Conservation (phyloP, 2,329 filamentous ascomycete species). For the Sphaerostilbella broomeana region DNA sequence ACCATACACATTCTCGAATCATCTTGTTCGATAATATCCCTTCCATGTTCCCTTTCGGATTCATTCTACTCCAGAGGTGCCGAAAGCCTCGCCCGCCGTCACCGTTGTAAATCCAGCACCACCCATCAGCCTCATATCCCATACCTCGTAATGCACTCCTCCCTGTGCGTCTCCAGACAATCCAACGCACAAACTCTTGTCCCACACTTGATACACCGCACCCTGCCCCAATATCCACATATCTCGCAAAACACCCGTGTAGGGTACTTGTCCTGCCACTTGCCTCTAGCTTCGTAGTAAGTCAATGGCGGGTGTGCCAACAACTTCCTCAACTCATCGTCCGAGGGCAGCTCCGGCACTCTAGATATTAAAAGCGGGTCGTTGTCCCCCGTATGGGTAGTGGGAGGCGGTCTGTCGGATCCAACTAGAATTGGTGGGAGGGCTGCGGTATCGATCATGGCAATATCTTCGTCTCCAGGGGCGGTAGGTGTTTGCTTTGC, state of each 20-base stretch:
- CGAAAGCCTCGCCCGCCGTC: no score
- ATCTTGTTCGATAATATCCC: no score
- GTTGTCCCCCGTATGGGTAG: constrained; percentile 41
- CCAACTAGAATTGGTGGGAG: constrained; percentile 29
- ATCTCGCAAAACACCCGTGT: constrained; percentile 66
- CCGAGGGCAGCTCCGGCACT: constrained; percentile 51
- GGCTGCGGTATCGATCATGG: constrained; percentile 23
- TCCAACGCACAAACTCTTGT: constrained; percentile 69
- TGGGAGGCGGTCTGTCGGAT: constrained; percentile 27
- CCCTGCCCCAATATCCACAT: constrained; percentile 75
- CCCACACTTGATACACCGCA: constrained; percentile 73
- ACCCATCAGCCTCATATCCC: constrained; percentile 32
- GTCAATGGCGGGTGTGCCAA: constrained; percentile 58
- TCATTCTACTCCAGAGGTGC: no score
- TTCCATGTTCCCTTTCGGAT: no score
- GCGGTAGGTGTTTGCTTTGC: constrained; percentile 16
- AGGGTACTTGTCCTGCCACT: constrained; percentile 45
- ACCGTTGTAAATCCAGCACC: no score
- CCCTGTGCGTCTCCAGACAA: constrained; percentile 64
- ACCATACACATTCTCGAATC: neutral
- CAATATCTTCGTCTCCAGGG: constrained; percentile 20
- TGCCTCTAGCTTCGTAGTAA: constrained; percentile 57
- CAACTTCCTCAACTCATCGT: constrained; percentile 57
- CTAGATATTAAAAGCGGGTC: constrained; percentile 53
- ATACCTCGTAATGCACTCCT: constrained; percentile 63